Evolutionary conservation across 345 rosid genomes (phyloP).

Genomic region (Brassica rapa): DNA sequence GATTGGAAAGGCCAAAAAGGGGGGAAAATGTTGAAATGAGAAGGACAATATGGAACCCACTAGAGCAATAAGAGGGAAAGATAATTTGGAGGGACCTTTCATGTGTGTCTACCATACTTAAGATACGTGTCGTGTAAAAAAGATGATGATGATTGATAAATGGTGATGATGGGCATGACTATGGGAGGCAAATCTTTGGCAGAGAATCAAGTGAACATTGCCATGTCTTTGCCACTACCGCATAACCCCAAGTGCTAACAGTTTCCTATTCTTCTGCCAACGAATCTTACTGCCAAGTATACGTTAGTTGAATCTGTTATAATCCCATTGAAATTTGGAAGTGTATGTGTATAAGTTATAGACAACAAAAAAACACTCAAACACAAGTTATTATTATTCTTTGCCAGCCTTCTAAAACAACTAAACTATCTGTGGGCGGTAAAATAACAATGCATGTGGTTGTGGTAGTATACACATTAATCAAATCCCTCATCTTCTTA

Average conservation of each 20-base stretch:
- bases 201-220: constrained; percentile 39
- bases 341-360: neutral
- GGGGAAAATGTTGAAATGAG: constrained; percentile 13
- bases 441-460: constrained; percentile 28
- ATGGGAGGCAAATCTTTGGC: constrained; percentile 37
- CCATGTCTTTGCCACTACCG: constrained; percentile 36
- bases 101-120: constrained; percentile 34
- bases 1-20: neutral
- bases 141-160: constrained; percentile 21
- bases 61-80: constrained; percentile 37
- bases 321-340: neutral
- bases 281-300: constrained; percentile 11
- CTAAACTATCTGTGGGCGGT: neutral
- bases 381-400: neutral
- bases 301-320: no score
- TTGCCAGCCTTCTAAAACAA: neutral
- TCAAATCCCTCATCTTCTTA: constrained; percentile 27
- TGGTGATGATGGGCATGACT: constrained; percentile 35
- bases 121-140: constrained; percentile 33
- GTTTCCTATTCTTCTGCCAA: constrained; percentile 12
- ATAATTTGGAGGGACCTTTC: constrained; percentile 19
- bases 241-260: neutral
- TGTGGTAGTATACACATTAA: neutral
- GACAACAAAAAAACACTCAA: neutral
- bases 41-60: constrained; percentile 37